Evolutionary conservation across 768 basidiomycete genomes (phyloP).

Genomic region (Aureoboletus auriporus): DNA sequence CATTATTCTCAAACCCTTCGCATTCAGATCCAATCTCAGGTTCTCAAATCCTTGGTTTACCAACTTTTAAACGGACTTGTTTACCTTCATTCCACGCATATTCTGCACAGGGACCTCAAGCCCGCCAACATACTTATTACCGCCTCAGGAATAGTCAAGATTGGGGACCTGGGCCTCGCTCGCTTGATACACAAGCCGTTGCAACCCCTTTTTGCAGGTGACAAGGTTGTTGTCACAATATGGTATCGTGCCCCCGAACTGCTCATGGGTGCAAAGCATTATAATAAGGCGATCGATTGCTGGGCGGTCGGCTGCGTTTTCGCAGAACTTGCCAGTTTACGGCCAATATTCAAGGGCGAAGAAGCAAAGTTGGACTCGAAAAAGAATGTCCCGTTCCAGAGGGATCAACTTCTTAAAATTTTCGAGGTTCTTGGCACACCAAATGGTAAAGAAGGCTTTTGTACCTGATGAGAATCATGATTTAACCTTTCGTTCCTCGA

Average conservation of each 20-base stretch:
- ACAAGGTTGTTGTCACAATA: constrained; percentile 98
- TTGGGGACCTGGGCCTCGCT: constrained; percentile 96
- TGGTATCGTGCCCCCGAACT: constrained; percentile 99
- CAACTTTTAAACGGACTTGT: constrained; percentile 92
- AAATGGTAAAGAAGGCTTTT: constrained; percentile 46
- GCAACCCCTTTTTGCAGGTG: constrained; percentile 86
- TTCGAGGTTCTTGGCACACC: constrained; percentile 92
- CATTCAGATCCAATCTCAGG: constrained; percentile 62
- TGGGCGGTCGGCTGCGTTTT: constrained; percentile 99
- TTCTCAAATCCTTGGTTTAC: constrained; percentile 90
- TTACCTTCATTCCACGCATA: constrained; percentile 92
- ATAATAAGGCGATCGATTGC: constrained; percentile 93
- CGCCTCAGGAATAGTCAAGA: constrained; percentile 85
- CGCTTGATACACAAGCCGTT: constrained; percentile 88
- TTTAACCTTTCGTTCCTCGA: constrained; percentile 4
- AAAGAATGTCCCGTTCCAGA: constrained; percentile 96
- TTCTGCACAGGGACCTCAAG: constrained; percentile 96
- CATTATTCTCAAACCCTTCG: constrained; percentile 93
- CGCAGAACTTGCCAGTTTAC: constrained; percentile 87
- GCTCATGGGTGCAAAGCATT: constrained; percentile 94
- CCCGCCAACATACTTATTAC: constrained; percentile 98
- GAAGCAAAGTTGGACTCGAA: constrained; percentile 97
- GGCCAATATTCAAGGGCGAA: constrained; percentile 99
- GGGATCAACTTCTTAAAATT: constrained; percentile 93
- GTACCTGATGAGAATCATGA: neutral